Conservation (phyloP, 306 rosid genomes). For the Quercus variabilis region DNA sequence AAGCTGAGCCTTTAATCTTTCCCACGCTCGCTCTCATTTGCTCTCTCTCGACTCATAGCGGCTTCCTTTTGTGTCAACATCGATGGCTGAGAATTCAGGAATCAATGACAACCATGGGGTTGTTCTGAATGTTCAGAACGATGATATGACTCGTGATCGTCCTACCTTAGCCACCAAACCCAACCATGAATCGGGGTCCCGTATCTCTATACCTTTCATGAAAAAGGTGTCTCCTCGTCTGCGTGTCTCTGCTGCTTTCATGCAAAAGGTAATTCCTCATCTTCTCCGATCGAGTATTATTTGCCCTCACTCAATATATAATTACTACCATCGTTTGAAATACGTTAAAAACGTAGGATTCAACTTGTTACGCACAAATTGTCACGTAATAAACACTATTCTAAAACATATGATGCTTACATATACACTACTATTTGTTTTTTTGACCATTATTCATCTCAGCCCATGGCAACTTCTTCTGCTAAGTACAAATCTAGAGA, state of each 20-base stretch:
- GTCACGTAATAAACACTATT: too few relatives aligned
- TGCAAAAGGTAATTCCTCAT: not conserved
- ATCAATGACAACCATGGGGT: conserved; percentile 32
- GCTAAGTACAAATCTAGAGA: too few relatives aligned
- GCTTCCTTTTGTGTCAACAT: not conserved
- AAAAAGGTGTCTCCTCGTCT: conserved; percentile 52
- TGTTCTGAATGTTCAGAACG: conserved; percentile 38
- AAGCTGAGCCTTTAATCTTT: not conserved
- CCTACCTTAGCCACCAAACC: conserved; percentile 5
- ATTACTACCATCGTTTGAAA: not conserved
- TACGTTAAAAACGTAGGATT: too few relatives aligned
- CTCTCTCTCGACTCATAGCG: not conserved
- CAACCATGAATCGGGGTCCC: conserved; percentile 7
- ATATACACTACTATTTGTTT: too few relatives aligned
- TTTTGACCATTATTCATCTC: not conserved
- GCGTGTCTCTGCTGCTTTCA: too few relatives aligned
- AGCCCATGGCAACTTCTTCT: not conserved
- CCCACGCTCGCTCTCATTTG: too few relatives aligned
- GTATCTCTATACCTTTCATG: conserved; percentile 38
- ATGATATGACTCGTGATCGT: not conserved
- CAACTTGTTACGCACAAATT: too few relatives aligned
- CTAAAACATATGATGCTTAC: too few relatives aligned
- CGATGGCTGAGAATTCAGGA: conserved; percentile 51
- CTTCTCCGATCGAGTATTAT: not conserved
- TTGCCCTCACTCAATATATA: not conserved